Conservation (phyloP, 2,329 filamentous ascomycete species). For the Mycosphaerella arachidis region DNA sequence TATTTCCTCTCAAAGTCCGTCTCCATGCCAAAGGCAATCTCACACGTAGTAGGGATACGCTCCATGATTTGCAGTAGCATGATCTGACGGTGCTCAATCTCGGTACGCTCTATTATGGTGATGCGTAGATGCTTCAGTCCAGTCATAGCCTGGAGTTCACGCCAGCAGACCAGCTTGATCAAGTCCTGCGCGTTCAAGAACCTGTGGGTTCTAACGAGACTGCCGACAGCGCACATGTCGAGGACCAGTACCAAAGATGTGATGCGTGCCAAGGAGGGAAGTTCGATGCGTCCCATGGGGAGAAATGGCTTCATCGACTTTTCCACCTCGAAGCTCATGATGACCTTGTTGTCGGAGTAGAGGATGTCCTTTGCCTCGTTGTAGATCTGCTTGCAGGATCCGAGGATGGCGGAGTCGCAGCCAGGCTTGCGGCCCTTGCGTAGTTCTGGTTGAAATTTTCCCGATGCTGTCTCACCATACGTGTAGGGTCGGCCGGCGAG, state of each 20-base stretch:
- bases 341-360: conserved; percentile 32
- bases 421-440: not conserved
- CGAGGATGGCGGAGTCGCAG: conserved; percentile 25
- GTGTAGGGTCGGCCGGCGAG: conserved; percentile 9
- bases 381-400: conserved; percentile 33
- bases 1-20: conserved; percentile 11
- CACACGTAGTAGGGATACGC: conserved; percentile 14
- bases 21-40: conserved; percentile 11
- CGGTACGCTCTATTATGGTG: conserved; percentile 13
- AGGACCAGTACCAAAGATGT: conserved; percentile 11
- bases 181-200: not conserved
- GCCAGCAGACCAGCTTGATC: conserved; percentile 9
- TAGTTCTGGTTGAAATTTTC: not conserved
- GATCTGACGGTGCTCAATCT: not conserved
- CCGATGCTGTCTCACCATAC: not conserved
- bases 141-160: conserved; percentile 13
- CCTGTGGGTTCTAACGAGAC: not conserved
- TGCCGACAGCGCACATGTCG: not conserved
- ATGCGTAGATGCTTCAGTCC: conserved; percentile 13
- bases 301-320: conserved; percentile 7
- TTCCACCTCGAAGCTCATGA: conserved; percentile 1
- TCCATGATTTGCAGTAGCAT: conserved; percentile 22
- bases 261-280: conserved; percentile 4
- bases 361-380: conserved; percentile 35
- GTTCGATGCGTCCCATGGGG: not conserved